phyloP scores from a whole-genome alignment of 1,284 basidiomycete genomes.

The Stygiomarasmius scandens region DNA sequence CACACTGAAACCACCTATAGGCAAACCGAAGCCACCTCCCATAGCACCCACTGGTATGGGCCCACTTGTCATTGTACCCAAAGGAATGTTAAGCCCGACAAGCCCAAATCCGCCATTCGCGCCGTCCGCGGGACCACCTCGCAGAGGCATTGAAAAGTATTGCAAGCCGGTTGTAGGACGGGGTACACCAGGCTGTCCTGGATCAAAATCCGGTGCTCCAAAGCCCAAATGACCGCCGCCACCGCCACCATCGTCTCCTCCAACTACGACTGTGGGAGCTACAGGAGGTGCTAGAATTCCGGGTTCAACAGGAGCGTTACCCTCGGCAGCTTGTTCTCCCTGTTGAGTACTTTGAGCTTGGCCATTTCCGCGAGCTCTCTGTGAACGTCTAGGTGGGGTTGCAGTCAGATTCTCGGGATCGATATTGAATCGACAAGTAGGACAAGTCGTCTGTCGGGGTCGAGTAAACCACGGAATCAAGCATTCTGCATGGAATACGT shows the following conservation, averaged over 20 bases:
- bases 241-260: background rate
- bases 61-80: background rate
- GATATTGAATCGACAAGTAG: conserved; percentile 78
- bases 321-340: background rate
- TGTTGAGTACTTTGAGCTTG: background rate
- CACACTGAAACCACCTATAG: no score
- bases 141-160: background rate
- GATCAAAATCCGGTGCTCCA: no score
- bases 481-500: conserved; percentile 77
- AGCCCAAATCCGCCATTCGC: no score
- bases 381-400: background rate
- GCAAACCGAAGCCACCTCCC: no score
- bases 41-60: no score
- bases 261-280: background rate
- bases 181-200: background rate
- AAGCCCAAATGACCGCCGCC: no score
- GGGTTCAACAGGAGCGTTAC: no score
- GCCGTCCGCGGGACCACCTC: no score
- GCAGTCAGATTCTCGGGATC: conserved; percentile 71
- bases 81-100: no score
- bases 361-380: background rate
- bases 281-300: background rate
- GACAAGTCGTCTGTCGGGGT: conserved; percentile 76
- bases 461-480: conserved; percentile 79
- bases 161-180: background rate